Evolutionary conservation across 78 protist genomes (phyloP), one percentile per base, ranked within the genome.

Genomic region (Dictyostelium brefeldianum): DNA sequence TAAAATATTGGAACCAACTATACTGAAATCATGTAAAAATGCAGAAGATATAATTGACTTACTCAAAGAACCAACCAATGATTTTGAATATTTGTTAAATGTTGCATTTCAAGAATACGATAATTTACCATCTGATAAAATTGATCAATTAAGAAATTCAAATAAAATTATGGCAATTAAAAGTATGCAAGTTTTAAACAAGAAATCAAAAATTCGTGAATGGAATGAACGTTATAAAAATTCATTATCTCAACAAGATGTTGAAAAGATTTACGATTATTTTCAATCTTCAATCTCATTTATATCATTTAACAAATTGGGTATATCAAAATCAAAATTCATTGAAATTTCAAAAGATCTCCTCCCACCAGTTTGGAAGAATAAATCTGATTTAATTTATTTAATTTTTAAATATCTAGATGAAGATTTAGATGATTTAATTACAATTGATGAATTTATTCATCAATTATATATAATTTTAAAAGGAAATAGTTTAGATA

Each of bases 131-230:
- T 57, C 71, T 0, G 94, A 89, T 69, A 89, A 89, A 78, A 78
- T 89, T 1, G 90, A 89, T 27, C 90, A 89, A 57, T 15, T 89
- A 12, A 46, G 94, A 74, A 73, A 65, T 64, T 71, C 94, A 69
- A 89, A 81, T 74, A 89, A 78, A 57, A 59, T 74, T 25, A 80
- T 81, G 87, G 89, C 89, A 20, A 89, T 89, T 31, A 89, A 80
- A 56, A 70, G 53, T 29, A 70, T 89, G 27, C 94, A 83, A 46
- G 69, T 89, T 0, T 22, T 47, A 27, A 89, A 73, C n/a, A 79
- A 80, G 12, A 89, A 89, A 54, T 41, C 59, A n/a, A 89, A 80
- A 50, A 77, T 80, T 59, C 50, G 94, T 27, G 94, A 89, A 20
- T 73, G 80, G 80, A 73, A 29, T 20, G 91, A 83, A 14, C 71